Evolutionary conservation across 441 rosid species (phyloP).

Genomic region (Caryocar brasiliense): DNA sequence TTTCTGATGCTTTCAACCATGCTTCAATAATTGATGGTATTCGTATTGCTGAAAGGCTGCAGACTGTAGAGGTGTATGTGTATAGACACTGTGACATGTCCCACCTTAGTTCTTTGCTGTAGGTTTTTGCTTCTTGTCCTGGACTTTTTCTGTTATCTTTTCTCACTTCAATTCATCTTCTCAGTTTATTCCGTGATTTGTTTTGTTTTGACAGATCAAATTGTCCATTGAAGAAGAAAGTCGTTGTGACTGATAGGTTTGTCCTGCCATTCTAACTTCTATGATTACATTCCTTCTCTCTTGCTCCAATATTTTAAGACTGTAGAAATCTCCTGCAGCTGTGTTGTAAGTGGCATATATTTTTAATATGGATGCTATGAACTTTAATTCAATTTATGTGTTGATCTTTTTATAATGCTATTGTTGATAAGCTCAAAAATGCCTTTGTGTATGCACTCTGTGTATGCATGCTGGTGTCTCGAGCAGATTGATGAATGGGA

Average conservation of each 20-base stretch:
- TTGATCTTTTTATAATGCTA: background rate
- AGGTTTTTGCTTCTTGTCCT: constrained; percentile 20
- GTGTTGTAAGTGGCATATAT: too few relatives aligned
- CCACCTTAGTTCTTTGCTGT: constrained; percentile 67
- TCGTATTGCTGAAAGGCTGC: constrained; percentile 70
- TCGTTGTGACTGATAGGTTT: constrained; percentile 90
- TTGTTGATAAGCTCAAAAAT: background rate
- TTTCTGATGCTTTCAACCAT: constrained; percentile 87
- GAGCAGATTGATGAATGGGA: background rate
- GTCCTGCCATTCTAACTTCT: constrained; percentile 14
- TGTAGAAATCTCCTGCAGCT: too few relatives aligned
- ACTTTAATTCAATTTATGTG: too few relatives aligned
- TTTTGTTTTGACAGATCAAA: constrained; percentile 43
- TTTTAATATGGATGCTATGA: too few relatives aligned
- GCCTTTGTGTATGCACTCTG: background rate
- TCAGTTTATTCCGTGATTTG: constrained; percentile 6
- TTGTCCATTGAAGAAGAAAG: constrained; percentile 69
- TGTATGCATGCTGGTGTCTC: too few relatives aligned
- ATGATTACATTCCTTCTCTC: background rate
- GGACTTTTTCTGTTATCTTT: background rate
- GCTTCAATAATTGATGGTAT: constrained; percentile 94
- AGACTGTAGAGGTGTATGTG: constrained; percentile 44
- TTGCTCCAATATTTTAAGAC: background rate
- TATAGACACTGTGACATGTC: constrained; percentile 78
- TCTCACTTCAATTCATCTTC: too few relatives aligned